phyloP scores from a whole-genome alignment of 2,329 filamentous ascomycete species.

The Stagonosporopsis vannaccii region DNA sequence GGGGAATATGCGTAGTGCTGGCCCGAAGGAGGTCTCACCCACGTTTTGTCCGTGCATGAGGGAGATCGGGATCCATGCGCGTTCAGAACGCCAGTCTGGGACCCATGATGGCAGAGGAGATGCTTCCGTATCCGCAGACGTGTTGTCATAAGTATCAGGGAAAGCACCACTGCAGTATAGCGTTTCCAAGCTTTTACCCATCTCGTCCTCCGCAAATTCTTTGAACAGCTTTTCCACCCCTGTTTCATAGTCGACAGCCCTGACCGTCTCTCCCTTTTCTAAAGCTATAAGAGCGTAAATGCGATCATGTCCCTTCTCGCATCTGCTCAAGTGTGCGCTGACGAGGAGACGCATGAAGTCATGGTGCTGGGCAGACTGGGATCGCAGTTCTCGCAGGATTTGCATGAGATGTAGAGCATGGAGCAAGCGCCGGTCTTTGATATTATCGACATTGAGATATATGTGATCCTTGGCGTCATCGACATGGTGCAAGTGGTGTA shows the following conservation, averaged over 20 bases:
- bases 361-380: neutral
- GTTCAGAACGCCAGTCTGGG: neutral
- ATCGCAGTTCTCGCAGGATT: neutral
- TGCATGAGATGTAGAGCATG: constrained; percentile 2
- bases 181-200: neutral
- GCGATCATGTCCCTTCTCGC: neutral
- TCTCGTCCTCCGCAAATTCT: neutral
- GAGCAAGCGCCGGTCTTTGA: neutral
- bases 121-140: neutral
- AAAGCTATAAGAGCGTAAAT: neutral
- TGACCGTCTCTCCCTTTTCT: neutral
- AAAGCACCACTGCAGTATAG: neutral
- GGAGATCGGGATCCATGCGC: neutral
- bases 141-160: neutral
- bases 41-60: neutral
- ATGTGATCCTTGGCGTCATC: neutral
- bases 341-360: neutral
- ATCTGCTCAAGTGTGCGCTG: neutral
- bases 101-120: neutral
- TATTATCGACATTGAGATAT: neutral
- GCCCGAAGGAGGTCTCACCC: neutral
- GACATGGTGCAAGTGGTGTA: neutral
- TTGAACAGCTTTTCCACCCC: neutral
- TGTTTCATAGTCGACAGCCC: neutral
- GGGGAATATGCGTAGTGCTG: neutral